Percentiles rank a stretch among this genome's conserved stretches.
Conservation (phyloP, 2,329 filamentous ascomycete species). For the Mycosphaerella sp. region DNA sequence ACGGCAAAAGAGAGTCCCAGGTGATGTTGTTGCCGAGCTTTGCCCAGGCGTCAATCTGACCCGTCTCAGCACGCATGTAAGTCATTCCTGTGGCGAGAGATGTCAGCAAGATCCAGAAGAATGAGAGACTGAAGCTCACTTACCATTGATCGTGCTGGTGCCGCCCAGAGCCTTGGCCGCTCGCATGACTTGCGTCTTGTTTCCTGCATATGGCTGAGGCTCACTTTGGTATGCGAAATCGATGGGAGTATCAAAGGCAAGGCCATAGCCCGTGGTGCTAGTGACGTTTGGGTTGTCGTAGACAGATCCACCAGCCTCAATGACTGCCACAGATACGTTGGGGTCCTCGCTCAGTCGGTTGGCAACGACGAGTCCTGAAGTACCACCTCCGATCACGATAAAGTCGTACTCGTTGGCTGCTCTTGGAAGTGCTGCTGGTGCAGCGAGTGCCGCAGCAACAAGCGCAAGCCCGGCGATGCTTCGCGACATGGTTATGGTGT, state of each 20-base stretch:
- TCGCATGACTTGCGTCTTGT: conserved; percentile 15
- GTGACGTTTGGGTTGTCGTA: conserved; percentile 16
- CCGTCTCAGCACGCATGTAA: conserved; percentile 17
- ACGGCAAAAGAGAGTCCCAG: conserved; percentile 25
- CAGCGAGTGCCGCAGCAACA: neutral
- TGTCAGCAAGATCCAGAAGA: conserved; percentile 2
- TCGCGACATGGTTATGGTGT: neutral
- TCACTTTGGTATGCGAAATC: conserved; percentile 23
- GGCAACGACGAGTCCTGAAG: conserved; percentile 27
- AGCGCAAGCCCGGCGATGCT: neutral
- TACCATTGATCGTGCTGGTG: conserved; percentile 36
- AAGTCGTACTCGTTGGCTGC: conserved; percentile 19
- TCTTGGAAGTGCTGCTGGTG: neutral
- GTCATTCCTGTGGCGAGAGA: conserved; percentile 4
- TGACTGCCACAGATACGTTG: conserved; percentile 28
- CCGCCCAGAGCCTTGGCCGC: conserved; percentile 36
- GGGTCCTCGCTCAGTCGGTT: conserved; percentile 28
- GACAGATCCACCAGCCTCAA: conserved; percentile 13
- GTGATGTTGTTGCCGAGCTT: conserved; percentile 33
- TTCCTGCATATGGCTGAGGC: conserved; percentile 18
- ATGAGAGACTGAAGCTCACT: neutral
- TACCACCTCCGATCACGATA: conserved; percentile 29
- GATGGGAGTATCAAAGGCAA: conserved; percentile 28
- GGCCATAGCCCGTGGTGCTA: conserved; percentile 42
- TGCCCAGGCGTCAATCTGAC: conserved; percentile 33